Conservation (phyloP, 768 basidiomycete species). For the Infundibulicybe gibba region DNA sequence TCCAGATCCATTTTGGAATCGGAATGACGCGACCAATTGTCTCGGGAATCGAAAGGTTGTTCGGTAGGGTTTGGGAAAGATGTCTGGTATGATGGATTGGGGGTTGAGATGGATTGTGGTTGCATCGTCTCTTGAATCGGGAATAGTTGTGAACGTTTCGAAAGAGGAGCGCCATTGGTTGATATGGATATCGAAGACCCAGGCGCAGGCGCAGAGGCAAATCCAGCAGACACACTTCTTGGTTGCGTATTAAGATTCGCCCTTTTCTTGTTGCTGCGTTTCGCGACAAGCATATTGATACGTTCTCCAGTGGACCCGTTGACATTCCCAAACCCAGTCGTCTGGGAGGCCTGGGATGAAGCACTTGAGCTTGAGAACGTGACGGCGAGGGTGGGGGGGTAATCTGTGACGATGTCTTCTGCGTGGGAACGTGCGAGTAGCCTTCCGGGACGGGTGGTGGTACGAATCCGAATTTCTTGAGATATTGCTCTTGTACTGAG, state of each 20-base stretch:
- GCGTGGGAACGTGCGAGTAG: slow-evolving; percentile 51
- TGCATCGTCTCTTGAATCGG: slow-evolving; percentile 22
- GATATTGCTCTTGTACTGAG: slow-evolving; percentile 72
- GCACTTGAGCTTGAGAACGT: slow-evolving; percentile 17
- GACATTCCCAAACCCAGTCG: slow-evolving; percentile 22
- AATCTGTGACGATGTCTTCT: slow-evolving; percentile 19
- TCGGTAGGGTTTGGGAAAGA: slow-evolving; percentile 48
- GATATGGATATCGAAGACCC: slow-evolving; percentile 15
- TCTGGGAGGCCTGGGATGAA: slow-evolving; percentile 25
- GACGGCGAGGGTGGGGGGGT: slow-evolving; percentile 50
- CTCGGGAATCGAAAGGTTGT: slow-evolving; percentile 40
- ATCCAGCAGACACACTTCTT: slow-evolving; percentile 19
- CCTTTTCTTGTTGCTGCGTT: slow-evolving; percentile 68
- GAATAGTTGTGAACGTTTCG: slow-evolving; percentile 32
- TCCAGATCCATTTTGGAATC: slow-evolving; percentile 53
- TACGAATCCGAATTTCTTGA: slow-evolving; percentile 76
- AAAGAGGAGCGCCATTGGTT: slow-evolving; percentile 15
- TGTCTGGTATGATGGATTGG: slow-evolving; percentile 17
- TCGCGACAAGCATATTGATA: slow-evolving; percentile 73
- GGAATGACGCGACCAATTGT: slow-evolving; percentile 29
- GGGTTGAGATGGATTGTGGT: slow-evolving; percentile 13
- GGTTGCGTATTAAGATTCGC: slow-evolving; percentile 20
- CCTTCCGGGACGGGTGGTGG: slow-evolving; percentile 67
- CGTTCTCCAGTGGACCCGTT: slow-evolving; percentile 45
- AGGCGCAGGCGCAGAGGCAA: slow-evolving; percentile 10